Percentiles rank a stretch among this genome's conserved stretches.
Evolutionary conservation across 495 filamentous ascomycete genomes (phyloP).

Genomic region (Talaromyces thailandensis): DNA sequence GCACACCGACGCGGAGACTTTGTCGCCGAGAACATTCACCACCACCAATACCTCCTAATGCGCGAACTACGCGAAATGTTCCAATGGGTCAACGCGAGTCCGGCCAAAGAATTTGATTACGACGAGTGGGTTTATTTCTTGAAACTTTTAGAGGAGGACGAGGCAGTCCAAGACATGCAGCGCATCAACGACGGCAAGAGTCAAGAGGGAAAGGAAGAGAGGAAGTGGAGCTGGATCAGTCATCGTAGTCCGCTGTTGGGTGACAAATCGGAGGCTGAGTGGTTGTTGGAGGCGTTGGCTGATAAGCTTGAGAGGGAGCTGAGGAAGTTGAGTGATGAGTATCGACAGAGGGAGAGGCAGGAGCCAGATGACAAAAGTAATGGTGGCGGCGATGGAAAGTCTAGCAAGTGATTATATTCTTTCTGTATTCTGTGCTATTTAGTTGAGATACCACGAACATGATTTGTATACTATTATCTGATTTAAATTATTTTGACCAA

Average conservation of each 20-base stretch:
- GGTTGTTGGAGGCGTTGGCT: conserved; percentile 63
- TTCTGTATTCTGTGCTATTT: not conserved
- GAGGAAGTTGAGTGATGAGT: conserved; percentile 19
- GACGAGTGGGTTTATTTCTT: conserved; percentile 79
- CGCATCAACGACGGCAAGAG: conserved; percentile 9
- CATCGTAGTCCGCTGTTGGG: conserved; percentile 65
- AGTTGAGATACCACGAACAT: not conserved
- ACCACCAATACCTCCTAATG: conserved; percentile 59
- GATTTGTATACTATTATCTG: not conserved
- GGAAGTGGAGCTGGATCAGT: conserved; percentile 71
- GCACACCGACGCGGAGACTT: conserved; percentile 34
- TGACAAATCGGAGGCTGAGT: conserved; percentile 63
- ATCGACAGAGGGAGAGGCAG: conserved; percentile 3
- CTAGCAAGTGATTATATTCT: not conserved
- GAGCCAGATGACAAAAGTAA: not conserved
- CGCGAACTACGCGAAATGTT: conserved; percentile 60
- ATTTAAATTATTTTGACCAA: not conserved
- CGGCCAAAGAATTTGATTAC: conserved; percentile 63
- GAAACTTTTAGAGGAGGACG: conserved; percentile 63
- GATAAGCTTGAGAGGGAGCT: conserved; percentile 46
- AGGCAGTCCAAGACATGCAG: conserved; percentile 24
- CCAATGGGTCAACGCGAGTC: conserved; percentile 47
- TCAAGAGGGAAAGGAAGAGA: conserved; percentile 15
- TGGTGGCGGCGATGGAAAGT: not conserved
- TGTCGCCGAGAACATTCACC: conserved; percentile 36